phyloP scores from a whole-genome alignment of 1,139 yeast species.

The Saccharomyces pastorianus region DNA sequence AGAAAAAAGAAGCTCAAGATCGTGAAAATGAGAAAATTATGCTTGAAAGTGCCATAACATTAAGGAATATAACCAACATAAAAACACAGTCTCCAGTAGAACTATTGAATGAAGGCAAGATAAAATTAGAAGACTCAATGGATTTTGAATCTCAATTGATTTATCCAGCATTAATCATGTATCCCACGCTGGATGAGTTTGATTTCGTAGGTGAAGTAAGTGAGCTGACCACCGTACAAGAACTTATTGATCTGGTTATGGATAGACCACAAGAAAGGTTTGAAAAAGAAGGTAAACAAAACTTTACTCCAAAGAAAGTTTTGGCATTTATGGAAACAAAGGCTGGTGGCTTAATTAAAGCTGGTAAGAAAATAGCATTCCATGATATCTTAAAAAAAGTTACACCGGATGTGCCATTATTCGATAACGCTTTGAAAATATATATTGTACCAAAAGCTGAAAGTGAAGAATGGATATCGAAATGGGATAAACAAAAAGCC shows the following conservation, averaged over 20 bases:
- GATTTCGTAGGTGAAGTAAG: conserved; percentile 72
- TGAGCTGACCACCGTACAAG: conserved; percentile 57
- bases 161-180: conserved; percentile 71
- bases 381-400: conserved; percentile 56
- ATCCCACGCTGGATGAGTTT: conserved; percentile 79
- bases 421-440: conserved; percentile 66
- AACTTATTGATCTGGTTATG: conserved; percentile 47
- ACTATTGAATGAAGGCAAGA: conserved; percentile 29
- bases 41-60: conserved; percentile 45
- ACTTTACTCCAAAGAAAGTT: conserved; percentile 52
- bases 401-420: conserved; percentile 62
- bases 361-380: conserved; percentile 69
- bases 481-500: conserved; percentile 62
- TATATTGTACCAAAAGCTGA: conserved; percentile 74
- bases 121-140: conserved; percentile 56
- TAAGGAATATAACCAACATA: conserved; percentile 48
- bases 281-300: conserved; percentile 50
- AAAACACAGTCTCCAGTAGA: conserved; percentile 43
- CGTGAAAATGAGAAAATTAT: conserved; percentile 27
- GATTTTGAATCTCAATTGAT: conserved; percentile 75
- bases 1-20: conserved; percentile 21
- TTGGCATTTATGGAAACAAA: conserved; percentile 77
- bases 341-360: conserved; percentile 76
- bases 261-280: conserved; percentile 69
- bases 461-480: conserved; percentile 54